phyloP scores from a whole-genome alignment of 208 protist species.

The Angomonas deanei region DNA sequence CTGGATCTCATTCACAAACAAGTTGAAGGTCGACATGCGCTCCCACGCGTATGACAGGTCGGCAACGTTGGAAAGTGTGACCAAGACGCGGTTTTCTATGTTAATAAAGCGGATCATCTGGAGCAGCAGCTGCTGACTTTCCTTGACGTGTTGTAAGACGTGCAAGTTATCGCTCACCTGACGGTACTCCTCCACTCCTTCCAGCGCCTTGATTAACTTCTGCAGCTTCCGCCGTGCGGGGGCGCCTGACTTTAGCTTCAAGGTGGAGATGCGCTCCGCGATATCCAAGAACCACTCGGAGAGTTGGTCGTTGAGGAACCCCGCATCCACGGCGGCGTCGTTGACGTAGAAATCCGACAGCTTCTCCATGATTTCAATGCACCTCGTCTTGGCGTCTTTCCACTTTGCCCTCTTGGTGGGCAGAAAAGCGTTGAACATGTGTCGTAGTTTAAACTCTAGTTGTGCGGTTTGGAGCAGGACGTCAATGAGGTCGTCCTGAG shows the following conservation, averaged over 20 bases:
- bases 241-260: constrained; percentile 47
- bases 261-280: constrained; percentile 44
- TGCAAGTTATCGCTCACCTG: constrained; percentile 87
- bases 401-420: constrained; percentile 85
- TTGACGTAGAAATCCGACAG: constrained; percentile 92
- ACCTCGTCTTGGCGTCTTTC: constrained; percentile 72
- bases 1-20: constrained; percentile 92
- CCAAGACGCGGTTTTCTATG: constrained; percentile 85
- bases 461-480: constrained; percentile 93
- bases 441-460: constrained; percentile 91
- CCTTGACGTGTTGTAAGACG: constrained; percentile 90
- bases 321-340: constrained; percentile 61
- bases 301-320: constrained; percentile 83
- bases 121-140: constrained; percentile 79
- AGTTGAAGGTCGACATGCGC: constrained; percentile 81
- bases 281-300: constrained; percentile 93
- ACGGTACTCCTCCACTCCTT: constrained; percentile 96
- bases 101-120: constrained; percentile 96
- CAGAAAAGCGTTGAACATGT: constrained; percentile 87
- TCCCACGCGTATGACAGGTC: constrained; percentile 97
- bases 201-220: constrained; percentile 93
- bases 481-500: constrained; percentile 67
- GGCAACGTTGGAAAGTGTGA: constrained; percentile 84
- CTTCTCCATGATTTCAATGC: constrained; percentile 51
- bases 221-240: constrained; percentile 92